Base-by-base conservation (phyloP, 352 stramenopile species). In the Blastocystis sp. region DNA sequence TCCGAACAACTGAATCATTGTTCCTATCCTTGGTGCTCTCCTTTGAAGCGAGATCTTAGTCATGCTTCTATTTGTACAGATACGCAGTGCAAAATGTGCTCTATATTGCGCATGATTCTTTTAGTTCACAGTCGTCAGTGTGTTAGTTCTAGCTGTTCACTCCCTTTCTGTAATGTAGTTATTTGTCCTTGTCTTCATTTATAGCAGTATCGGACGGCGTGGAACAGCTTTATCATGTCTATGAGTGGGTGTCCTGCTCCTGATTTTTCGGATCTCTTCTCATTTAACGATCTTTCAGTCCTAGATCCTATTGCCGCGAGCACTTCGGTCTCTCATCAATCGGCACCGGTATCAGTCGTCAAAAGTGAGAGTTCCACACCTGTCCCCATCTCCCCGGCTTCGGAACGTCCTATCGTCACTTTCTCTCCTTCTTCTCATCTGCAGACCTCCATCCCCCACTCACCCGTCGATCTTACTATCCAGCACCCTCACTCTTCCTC, bases 61-160 rank as follows among this genome's bases (percentile, higher is more conserved):
- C 69, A 80, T 35, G 37, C 69, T 1, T 80, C 69, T 9, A 80
- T 59, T 21, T 80, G 69, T 27, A 80, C 69, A 35, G 69, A 80
- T n/a, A 46, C n/a, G 24, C n/a, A 80, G 1, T 80, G 69, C 37
- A 29, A n/a, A 12, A 19, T 24, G 2, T 80, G 69, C 43, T 29
- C 32, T 19, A 19, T 80, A 14, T 32, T 80, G 42, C 69, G 69
- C 37, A 29, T 46, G 7, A 24, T 80, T 27, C n/a, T 80, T 19
- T 52, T 80, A n/a, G 12, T 80, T 37, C 69, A 80, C 51, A 80
- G 69, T 37, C n/a, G 52, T n/a, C 46, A 9, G 21, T 80, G 69
- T 35, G 65, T 32, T 24, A 3, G 16, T 12, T 27, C 52, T 46
- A 27, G 42, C 16, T 80, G 69, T 29, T 27, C 52, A 32, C 52